These are phyloP conservation scores for Zalaria sp. DNA, from an alignment of 2,329 filamentous ascomycete species.

Conservation along the genomic window DNA sequence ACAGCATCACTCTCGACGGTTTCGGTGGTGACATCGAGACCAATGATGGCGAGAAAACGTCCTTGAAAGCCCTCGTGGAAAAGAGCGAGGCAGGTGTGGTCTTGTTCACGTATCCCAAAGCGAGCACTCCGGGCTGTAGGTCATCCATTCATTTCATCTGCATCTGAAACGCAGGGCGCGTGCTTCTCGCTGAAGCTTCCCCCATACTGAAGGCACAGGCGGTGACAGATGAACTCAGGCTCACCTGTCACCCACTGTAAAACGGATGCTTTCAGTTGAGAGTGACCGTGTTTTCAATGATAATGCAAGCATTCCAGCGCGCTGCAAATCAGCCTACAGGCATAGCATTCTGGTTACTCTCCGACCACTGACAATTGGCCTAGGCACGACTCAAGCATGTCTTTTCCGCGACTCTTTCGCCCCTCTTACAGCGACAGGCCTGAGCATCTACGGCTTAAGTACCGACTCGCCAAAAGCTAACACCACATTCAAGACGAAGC, in stretches of 20 bases:
- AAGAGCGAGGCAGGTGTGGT: slow-evolving; percentile 77
- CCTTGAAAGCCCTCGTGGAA: slow-evolving; percentile 65
- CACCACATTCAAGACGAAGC: slow-evolving; percentile 81
- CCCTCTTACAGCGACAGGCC: slow-evolving; percentile 60
- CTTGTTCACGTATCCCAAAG: slow-evolving; percentile 90
- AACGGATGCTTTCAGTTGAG: too few relatives aligned
- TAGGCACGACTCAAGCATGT: slow-evolving; percentile 87
- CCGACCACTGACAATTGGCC: too few relatives aligned
- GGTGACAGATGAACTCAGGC: too few relatives aligned
- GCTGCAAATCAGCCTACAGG: too few relatives aligned
- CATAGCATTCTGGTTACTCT: too few relatives aligned
- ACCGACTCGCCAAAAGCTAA: slow-evolving; percentile 82
- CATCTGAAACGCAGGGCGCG: neutral
- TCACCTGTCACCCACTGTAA: too few relatives aligned
- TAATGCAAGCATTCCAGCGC: too few relatives aligned
- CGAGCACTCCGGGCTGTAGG: slow-evolving; percentile 89
- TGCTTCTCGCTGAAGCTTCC: too few relatives aligned
- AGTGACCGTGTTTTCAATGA: too few relatives aligned
- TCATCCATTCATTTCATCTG: slow-evolving; percentile 13
- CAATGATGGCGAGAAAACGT: slow-evolving; percentile 69
- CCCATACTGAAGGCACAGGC: too few relatives aligned
- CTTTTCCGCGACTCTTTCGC: slow-evolving; percentile 79
- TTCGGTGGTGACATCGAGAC: slow-evolving; percentile 65
- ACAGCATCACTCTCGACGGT: slow-evolving; percentile 36
- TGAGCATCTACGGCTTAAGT: slow-evolving; percentile 81